A percentile compares a stretch with the other conserved stretches of the same genome.
Conservation (phyloP, 495 filamentous ascomycete species). For the Neurospora terricola region DNA sequence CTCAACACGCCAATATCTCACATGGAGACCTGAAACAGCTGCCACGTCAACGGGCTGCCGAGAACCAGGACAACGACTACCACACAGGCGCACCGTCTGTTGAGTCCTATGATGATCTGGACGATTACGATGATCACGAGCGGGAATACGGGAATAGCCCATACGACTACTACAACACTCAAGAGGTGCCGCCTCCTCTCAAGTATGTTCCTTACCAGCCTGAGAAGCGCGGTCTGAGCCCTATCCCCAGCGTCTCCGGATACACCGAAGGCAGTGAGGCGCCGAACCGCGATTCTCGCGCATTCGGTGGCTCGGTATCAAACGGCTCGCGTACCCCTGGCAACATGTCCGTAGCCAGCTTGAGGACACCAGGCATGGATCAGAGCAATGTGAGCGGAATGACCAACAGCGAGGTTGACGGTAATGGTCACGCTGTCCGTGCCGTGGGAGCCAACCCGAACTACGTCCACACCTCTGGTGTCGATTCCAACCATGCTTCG, state of each 20-base stretch:
- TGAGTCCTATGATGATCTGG: conserved; percentile 32
- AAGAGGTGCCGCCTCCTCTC: conserved; percentile 44
- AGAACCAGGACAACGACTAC: conserved; percentile 33
- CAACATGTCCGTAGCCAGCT: conserved; percentile 26
- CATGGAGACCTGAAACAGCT: conserved; percentile 39
- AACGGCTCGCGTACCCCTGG: background rate
- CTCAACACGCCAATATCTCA: conserved; percentile 42
- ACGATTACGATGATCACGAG: conserved; percentile 29
- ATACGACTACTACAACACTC: conserved; percentile 41
- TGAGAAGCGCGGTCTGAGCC: conserved; percentile 60
- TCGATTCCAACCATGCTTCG: conserved; percentile 83
- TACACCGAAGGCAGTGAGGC: conserved; percentile 46
- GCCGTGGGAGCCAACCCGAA: conserved; percentile 62
- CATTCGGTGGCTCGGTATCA: background rate
- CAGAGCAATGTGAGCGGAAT: conserved; percentile 52
- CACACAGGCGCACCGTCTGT: conserved; percentile 26
- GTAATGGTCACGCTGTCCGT: conserved; percentile 56
- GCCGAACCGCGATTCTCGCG: conserved; percentile 35
- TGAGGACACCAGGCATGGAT: conserved; percentile 37
- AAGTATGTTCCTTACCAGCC: conserved; percentile 48
- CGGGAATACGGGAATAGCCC: conserved; percentile 32
- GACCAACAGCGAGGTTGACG: conserved; percentile 60
- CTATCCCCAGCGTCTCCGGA: conserved; percentile 81
- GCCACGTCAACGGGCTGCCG: conserved; percentile 27
- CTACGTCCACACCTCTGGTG: conserved; percentile 59